These are phyloP conservation scores for Dryas drummondii DNA, from an alignment of 306 rosid species.

Conservation along the genomic window DNA sequence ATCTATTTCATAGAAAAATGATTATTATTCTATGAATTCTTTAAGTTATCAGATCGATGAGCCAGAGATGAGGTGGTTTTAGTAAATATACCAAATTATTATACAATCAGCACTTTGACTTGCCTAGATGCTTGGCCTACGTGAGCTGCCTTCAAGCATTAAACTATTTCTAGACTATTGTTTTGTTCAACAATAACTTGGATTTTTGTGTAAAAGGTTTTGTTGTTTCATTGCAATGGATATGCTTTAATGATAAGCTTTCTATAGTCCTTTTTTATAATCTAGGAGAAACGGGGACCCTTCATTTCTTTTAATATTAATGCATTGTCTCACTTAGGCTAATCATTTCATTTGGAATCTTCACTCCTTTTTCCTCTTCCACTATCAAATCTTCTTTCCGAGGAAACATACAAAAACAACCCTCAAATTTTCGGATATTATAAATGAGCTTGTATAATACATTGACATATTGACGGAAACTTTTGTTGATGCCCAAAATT, in stretches of 20 bases:
- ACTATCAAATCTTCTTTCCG: too few relatives aligned
- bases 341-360: too few relatives aligned
- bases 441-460: too few relatives aligned
- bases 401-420: too few relatives aligned
- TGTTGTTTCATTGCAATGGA: neutral
- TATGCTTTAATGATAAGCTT: neutral
- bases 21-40: neutral
- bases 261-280: neutral
- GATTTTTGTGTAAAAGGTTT: slow-evolving; percentile 8
- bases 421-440: too few relatives aligned
- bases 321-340: slow-evolving; percentile 21
- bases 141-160: slow-evolving; percentile 10
- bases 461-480: too few relatives aligned
- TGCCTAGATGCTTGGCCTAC: slow-evolving; percentile 17
- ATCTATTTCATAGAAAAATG: neutral
- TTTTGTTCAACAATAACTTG: slow-evolving; percentile 2
- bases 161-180: neutral
- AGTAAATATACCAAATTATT: neutral
- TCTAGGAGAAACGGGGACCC: neutral
- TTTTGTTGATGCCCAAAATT: too few relatives aligned
- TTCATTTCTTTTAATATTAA: slow-evolving; percentile 5
- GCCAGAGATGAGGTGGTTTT: slow-evolving; percentile 2
- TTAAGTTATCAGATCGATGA: neutral
- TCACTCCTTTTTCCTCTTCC: too few relatives aligned
- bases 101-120: slow-evolving; percentile 22